Percentiles rank a stretch among this genome's conserved stretches.
Conservation (phyloP, 1,284 basidiomycete genomes). For the Sutorius eximius region DNA sequence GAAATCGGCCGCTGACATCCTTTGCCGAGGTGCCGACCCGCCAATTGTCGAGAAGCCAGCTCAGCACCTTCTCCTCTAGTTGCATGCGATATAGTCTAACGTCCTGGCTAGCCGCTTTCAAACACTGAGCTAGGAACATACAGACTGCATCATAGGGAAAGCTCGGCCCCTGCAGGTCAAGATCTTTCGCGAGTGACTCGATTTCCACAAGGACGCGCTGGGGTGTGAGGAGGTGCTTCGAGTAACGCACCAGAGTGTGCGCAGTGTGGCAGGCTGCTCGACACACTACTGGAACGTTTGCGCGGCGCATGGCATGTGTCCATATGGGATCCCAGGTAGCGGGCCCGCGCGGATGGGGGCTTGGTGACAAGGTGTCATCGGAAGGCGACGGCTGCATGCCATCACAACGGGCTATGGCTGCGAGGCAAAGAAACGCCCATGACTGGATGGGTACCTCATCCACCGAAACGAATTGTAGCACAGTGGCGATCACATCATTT, state of each 20-base stretch:
- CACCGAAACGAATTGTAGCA: constrained; percentile 62
- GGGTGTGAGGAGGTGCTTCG: constrained; percentile 48
- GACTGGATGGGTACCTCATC: constrained; percentile 70
- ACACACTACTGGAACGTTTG: constrained; percentile 62
- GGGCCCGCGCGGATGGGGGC: constrained; percentile 18
- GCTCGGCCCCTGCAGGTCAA: constrained; percentile 85
- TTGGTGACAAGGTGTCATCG: not conserved
- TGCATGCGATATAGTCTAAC: constrained; percentile 77
- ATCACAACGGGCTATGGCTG: constrained; percentile 62
- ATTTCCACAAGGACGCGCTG: constrained; percentile 67
- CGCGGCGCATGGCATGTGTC: constrained; percentile 77
- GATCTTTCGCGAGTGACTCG: constrained; percentile 71
- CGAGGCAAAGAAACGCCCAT: constrained; percentile 81
- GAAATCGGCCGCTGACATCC: constrained; percentile 39
- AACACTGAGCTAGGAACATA: constrained; percentile 66
- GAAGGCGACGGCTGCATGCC: constrained; percentile 15
- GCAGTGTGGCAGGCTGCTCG: constrained; percentile 83
- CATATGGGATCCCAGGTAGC: constrained; percentile 75
- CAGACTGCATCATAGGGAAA: constrained; percentile 87
- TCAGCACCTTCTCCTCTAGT: constrained; percentile 79
- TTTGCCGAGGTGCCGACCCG: constrained; percentile 44
- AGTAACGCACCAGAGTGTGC: constrained; percentile 49
- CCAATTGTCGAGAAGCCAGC: constrained; percentile 83
- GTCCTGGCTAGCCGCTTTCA: constrained; percentile 73
- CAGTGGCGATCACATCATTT: constrained; percentile 50